Evolutionary conservation across 257 asterid genomes (phyloP).

Genomic region (Thymus quinquecostatus): DNA sequence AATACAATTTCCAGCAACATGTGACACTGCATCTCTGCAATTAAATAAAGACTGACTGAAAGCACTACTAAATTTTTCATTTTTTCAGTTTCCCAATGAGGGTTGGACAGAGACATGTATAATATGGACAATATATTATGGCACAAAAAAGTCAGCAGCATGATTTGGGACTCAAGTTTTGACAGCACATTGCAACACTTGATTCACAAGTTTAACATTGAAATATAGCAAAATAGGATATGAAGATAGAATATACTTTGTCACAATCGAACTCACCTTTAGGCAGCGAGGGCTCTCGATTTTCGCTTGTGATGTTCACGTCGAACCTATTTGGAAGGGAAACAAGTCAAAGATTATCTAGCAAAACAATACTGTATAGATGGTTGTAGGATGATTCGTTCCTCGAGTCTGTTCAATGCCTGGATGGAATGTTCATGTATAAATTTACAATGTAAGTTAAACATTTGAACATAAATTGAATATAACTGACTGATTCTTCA

Average conservation of each 20-base stretch:
- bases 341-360: background rate
- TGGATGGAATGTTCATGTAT: conserved; percentile 11
- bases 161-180: background rate
- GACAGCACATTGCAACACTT: background rate
- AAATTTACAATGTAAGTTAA: conserved; percentile 19
- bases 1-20: conserved; percentile 28
- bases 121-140: background rate
- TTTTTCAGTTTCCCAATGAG: background rate
- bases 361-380: background rate
- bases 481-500: conserved; percentile 7
- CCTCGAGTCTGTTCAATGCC: conserved; percentile 6
- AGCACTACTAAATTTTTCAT: background rate
- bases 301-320: conserved; percentile 4
- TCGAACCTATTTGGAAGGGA: conserved; percentile 14
- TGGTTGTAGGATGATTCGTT: background rate
- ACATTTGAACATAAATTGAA: background rate
- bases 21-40: conserved; percentile 27
- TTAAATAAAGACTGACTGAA: background rate
- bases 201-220: background rate
- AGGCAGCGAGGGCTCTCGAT: background rate
- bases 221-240: background rate
- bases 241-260: too few species aligned
- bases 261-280: conserved; percentile 18
- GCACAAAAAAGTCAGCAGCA: conserved; percentile 1
- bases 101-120: too few species aligned